A percentile compares a stretch with the other conserved stretches of the same genome.
Conservation (phyloP, 2,329 filamentous ascomycete species). For the Diaporthe aspalathi region DNA sequence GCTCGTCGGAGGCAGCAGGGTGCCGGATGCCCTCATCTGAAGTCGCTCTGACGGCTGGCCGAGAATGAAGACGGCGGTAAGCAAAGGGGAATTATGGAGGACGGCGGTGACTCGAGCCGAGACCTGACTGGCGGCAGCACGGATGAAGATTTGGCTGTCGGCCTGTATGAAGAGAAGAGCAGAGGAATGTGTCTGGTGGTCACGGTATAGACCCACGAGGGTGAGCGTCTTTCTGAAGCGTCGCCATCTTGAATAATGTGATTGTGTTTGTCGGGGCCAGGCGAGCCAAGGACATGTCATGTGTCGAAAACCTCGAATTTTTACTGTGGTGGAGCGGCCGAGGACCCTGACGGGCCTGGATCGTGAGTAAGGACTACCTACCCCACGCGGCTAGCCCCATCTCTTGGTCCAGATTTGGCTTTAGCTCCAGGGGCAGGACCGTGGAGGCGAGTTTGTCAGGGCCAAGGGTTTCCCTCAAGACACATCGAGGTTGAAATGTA, state of each 20-base stretch:
- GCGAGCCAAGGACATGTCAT: background rate
- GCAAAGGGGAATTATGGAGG: background rate
- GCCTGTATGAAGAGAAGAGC: background rate
- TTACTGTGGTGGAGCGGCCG: constrained; percentile 7
- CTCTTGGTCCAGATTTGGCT: background rate
- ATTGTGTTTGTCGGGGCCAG: background rate
- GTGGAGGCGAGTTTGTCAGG: background rate
- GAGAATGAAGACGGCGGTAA: background rate
- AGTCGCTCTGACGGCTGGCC: background rate
- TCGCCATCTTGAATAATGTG: constrained; percentile 13
- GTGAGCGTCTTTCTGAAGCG: constrained; percentile 3
- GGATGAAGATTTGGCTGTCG: background rate
- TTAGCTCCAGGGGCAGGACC: background rate
- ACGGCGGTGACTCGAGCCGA: background rate
- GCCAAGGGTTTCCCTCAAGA: background rate
- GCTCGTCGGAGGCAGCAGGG: constrained; percentile 35
- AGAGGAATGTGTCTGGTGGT: background rate
- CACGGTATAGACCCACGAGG: background rate
- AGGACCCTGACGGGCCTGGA: constrained; percentile 22
- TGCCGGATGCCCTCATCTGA: constrained; percentile 31
- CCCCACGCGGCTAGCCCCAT: constrained; percentile 6
- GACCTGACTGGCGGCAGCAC: background rate
- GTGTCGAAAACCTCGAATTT: constrained; percentile 18
- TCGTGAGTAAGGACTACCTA: constrained; percentile 16
- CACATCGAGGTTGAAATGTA: background rate